phyloP scores from a whole-genome alignment of 257 asterid genomes.

The Haberlea rhodopensis region DNA sequence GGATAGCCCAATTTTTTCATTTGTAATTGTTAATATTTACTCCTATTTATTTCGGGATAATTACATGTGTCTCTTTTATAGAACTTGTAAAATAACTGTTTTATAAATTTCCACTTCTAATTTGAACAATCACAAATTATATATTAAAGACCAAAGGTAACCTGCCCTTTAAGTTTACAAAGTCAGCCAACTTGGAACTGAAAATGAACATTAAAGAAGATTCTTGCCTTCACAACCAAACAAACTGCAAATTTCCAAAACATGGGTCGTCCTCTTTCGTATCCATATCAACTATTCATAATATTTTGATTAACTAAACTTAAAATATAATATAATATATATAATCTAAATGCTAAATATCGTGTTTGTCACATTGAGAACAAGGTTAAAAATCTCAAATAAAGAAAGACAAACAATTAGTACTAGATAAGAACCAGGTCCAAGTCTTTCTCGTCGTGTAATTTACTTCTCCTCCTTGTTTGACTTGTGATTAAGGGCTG shows the following conservation, averaged over 20 bases:
- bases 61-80: no score
- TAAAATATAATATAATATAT: no score
- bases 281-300: no score
- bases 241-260: slow-evolving; percentile 20
- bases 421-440: slow-evolving; percentile 35
- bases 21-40: no score
- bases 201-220: slow-evolving; percentile 27
- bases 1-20: no score
- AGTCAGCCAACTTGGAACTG: slow-evolving; percentile 21
- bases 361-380: not conserved
- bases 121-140: no score
- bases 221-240: slow-evolving; percentile 32
- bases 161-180: slow-evolving; percentile 12
- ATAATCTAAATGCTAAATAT: not conserved
- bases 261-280: no score
- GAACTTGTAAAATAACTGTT: no score
- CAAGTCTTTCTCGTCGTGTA: slow-evolving; percentile 15
- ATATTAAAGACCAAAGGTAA: not conserved
- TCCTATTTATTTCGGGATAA: no score
- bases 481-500: not conserved
- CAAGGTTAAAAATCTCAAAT: not conserved
- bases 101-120: no score
- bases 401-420: slow-evolving; percentile 20
- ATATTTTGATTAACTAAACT: no score
- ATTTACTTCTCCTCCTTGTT: slow-evolving; percentile 22